Percentiles rank a stretch among this genome's conserved stretches.
These are phyloP conservation scores for Chrysopogon serrulatus DNA, from an alignment of 176 grass and related monocot species.

Conservation along the genomic window DNA sequence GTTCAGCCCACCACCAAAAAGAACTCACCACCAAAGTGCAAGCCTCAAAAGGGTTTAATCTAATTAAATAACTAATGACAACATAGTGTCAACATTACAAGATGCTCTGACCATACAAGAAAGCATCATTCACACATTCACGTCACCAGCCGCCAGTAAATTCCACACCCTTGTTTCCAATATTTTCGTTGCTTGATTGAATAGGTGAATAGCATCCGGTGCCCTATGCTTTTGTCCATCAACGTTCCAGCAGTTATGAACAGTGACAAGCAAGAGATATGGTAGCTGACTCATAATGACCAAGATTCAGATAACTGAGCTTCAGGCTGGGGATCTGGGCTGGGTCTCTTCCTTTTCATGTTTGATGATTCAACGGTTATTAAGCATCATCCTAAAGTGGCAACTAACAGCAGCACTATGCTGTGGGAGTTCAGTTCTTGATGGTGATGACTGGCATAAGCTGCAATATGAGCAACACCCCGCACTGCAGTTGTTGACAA, in stretches of 20 bases:
- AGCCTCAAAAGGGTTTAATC: neutral
- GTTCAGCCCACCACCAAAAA: neutral
- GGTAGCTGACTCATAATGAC: neutral
- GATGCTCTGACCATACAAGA: neutral
- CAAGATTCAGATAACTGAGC: neutral
- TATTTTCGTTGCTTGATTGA: neutral
- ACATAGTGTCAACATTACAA: constrained; percentile 15
- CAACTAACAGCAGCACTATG: neutral
- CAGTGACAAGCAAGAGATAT: neutral
- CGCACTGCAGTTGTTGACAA: neutral
- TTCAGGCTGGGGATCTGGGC: neutral
- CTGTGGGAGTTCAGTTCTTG: neutral
- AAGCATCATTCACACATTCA: neutral
- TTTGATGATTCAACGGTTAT: neutral
- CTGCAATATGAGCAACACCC: neutral
- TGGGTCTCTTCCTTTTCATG: neutral
- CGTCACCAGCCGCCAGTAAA: neutral
- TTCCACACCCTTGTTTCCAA: neutral
- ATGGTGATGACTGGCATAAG: neutral
- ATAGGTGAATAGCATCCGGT: neutral
- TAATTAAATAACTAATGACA: constrained; percentile 13
- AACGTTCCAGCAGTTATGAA: neutral
- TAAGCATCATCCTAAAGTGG: neutral
- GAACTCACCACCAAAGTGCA: constrained; percentile 7
- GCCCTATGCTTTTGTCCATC: neutral